phyloP scores from a whole-genome alignment of 257 asterid genomes.

The Paraleonurus japonicus region DNA sequence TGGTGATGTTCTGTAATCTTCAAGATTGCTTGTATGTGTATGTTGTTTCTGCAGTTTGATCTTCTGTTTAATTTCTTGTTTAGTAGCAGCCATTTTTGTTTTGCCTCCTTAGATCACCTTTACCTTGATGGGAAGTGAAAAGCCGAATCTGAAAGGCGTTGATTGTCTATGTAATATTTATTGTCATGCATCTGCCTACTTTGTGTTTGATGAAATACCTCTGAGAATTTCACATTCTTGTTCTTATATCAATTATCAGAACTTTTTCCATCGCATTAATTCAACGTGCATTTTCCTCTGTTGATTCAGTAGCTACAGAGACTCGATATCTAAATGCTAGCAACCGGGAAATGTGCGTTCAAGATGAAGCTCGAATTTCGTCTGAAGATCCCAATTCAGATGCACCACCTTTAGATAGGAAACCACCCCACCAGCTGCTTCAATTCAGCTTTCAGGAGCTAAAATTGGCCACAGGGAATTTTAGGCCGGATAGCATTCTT shows the following conservation, averaged over 20 bases:
- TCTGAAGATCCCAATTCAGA: constrained; percentile 45
- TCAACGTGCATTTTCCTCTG: constrained; percentile 22
- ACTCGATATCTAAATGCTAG: constrained; percentile 78
- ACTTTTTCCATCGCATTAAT: not conserved
- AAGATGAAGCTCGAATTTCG: constrained; percentile 60
- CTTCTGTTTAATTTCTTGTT: not conserved
- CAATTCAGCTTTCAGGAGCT: constrained; percentile 78
- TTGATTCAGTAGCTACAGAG: constrained; percentile 59
- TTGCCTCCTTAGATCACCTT: constrained; percentile 9
- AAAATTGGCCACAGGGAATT: constrained; percentile 87
- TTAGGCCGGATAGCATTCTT: constrained; percentile 91
- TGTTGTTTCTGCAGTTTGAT: not conserved
- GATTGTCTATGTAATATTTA: not conserved
- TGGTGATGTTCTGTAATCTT: not conserved
- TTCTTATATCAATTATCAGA: too few species aligned
- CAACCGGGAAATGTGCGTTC: constrained; percentile 80
- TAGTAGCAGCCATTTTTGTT: not conserved
- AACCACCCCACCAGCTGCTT: constrained; percentile 60
- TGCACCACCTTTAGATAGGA: constrained; percentile 35
- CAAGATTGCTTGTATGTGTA: not conserved
- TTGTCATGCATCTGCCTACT: not conserved
- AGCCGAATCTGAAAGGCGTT: not conserved
- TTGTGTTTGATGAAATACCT: not conserved
- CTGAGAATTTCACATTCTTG: not conserved
- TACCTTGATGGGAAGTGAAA: constrained; percentile 9